These are phyloP conservation scores for Xylaria arbuscula DNA, from an alignment of 2,329 filamentous ascomycete genomes.

Conservation along the genomic window DNA sequence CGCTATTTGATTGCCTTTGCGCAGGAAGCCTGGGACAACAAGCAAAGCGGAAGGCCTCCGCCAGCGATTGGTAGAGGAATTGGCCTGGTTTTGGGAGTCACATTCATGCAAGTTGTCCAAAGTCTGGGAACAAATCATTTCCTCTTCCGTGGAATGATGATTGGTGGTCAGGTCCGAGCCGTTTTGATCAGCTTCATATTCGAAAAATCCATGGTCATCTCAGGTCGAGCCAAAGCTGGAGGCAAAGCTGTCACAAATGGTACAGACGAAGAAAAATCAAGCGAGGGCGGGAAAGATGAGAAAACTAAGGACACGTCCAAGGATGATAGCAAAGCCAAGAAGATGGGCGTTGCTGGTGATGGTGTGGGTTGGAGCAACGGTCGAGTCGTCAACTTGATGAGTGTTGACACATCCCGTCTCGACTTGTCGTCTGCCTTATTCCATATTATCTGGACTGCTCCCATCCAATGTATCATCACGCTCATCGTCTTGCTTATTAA, in stretches of 20 bases:
- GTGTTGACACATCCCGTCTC: conserved; percentile 91
- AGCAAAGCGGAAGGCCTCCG: conserved; percentile 58
- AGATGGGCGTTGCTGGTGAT: conserved; percentile 69
- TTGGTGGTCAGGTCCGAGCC: conserved; percentile 84
- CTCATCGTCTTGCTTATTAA: conserved; percentile 86
- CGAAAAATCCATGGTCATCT: conserved; percentile 91
- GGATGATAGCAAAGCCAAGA: conserved; percentile 52
- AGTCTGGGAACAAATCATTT: conserved; percentile 89
- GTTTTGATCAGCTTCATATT: conserved; percentile 89
- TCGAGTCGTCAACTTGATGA: conserved; percentile 92
- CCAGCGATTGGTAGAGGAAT: conserved; percentile 81
- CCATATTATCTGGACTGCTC: conserved; percentile 90
- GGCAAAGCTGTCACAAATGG: conserved; percentile 59
- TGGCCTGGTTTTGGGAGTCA: conserved; percentile 86
- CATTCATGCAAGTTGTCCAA: conserved; percentile 84
- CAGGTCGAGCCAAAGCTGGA: conserved; percentile 86
- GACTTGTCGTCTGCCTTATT: conserved; percentile 90
- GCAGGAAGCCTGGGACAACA: conserved; percentile 78
- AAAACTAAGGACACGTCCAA: conserved; percentile 56
- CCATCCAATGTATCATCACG: conserved; percentile 81
- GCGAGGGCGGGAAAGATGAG: conserved; percentile 58
- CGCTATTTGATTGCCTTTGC: conserved; percentile 90
- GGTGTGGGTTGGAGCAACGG: conserved; percentile 92
- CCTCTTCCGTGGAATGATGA: conserved; percentile 90
- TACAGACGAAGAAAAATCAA: conserved; percentile 57